These are phyloP conservation scores for Suillus spraguei DNA, from an alignment of 768 basidiomycete species.

Conservation along the genomic window DNA sequence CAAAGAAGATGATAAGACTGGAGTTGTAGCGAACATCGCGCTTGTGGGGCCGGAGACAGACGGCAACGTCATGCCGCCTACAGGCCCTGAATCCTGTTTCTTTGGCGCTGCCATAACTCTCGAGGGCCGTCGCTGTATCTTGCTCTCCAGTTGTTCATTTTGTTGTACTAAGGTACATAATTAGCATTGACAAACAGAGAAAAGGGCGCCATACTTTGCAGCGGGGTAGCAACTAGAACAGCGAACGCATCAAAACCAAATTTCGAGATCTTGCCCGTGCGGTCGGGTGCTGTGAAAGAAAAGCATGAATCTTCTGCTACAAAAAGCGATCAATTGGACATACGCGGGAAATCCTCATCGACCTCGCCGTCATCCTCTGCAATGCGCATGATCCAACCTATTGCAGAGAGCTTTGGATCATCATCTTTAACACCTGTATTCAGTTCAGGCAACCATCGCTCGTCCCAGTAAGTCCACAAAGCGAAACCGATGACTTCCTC, in stretches of 20 bases:
- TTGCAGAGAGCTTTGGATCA: constrained; percentile 70
- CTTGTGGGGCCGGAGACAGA: constrained; percentile 43
- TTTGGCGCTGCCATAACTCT: constrained; percentile 59
- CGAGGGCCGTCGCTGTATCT: constrained; percentile 84
- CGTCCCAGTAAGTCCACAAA: constrained; percentile 92
- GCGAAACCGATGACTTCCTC: constrained; percentile 97
- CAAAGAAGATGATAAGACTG: constrained; percentile 63
- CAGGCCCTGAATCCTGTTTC: constrained; percentile 51
- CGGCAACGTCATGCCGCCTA: constrained; percentile 40
- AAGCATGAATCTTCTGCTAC: neutral
- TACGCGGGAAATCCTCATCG: constrained; percentile 98
- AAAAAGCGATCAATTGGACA: constrained; percentile 12
- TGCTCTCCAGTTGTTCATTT: constrained; percentile 76
- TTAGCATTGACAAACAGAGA: neutral
- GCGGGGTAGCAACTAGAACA: constrained; percentile 70
- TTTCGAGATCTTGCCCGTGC: constrained; percentile 81
- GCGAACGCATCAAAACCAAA: constrained; percentile 93
- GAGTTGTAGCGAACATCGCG: constrained; percentile 49
- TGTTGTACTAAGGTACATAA: constrained; percentile 57
- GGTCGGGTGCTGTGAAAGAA: constrained; percentile 77
- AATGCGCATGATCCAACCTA: constrained; percentile 92
- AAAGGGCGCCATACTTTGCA: constrained; percentile 56
- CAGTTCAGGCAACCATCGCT: constrained; percentile 76
- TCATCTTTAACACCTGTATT: constrained; percentile 66
- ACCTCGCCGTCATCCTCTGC: constrained; percentile 98